Percentiles rank a stretch among this genome's conserved stretches.
These are phyloP conservation scores for Gynochthodes officinalis DNA, from an alignment of 257 asterid species.

Conservation along the genomic window DNA sequence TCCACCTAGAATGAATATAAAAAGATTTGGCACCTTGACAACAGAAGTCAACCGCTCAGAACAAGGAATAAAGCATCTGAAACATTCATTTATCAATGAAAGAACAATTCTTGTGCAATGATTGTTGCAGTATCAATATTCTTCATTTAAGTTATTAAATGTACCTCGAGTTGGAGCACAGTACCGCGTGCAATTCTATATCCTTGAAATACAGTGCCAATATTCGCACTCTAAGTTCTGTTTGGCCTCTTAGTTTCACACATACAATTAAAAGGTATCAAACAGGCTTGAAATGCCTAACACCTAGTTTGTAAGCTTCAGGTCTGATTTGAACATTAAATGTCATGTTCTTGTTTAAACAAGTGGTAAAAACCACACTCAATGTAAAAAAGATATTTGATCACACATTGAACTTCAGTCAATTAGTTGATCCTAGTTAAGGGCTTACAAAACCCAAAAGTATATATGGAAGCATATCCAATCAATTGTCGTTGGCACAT, in stretches of 20 bases:
- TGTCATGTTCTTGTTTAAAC: no score
- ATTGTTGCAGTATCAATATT: conserved; percentile 12
- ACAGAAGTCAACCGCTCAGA: conserved; percentile 52
- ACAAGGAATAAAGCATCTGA: conserved; percentile 48
- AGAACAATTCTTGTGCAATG: conserved; percentile 10
- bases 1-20: conserved; percentile 8
- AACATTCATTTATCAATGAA: conserved; percentile 20
- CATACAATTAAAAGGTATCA: not conserved
- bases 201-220: conserved; percentile 2
- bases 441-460: no score
- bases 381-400: no score
- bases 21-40: conserved; percentile 28
- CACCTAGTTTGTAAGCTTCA: no score
- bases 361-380: no score
- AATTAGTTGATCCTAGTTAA: no score
- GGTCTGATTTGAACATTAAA: no score
- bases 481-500: conserved; percentile 2
- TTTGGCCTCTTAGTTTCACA: not conserved
- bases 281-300: no score
- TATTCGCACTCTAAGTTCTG: not conserved
- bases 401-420: no score
- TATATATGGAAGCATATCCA: not conserved
- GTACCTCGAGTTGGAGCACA: not conserved
- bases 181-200: no score
- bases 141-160: no score